A percentile compares a stretch with the other conserved stretches of the same genome.
Evolutionary conservation across 345 rosid species (phyloP).

Genomic region (Cardamine chenopodiifolia): DNA sequence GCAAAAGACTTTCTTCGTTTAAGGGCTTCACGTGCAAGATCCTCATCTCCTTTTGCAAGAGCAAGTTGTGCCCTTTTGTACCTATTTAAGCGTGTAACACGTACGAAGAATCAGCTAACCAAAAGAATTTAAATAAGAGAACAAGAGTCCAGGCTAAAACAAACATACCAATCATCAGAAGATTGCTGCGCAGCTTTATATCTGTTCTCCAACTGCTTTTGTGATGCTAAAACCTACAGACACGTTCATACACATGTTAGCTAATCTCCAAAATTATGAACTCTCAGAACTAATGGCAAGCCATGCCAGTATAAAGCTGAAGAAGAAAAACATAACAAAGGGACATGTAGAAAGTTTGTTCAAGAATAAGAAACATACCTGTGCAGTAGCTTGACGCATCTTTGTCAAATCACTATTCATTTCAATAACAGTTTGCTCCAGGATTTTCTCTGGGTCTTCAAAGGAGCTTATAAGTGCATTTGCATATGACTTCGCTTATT

Average conservation of each 20-base stretch:
- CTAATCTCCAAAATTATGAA: conserved; percentile 1
- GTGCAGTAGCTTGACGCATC: conserved; percentile 89
- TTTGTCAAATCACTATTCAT: conserved; percentile 75
- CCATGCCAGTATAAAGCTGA: neutral
- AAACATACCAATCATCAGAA: conserved; percentile 71
- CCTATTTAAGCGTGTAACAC: conserved; percentile 47
- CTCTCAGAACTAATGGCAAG: neutral
- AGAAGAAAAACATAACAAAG: conserved; percentile 17
- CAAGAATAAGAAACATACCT: conserved; percentile 42
- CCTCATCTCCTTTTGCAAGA: conserved; percentile 76
- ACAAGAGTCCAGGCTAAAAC: neutral
- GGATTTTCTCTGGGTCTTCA: conserved; percentile 80
- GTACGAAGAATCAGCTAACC: conserved; percentile 4
- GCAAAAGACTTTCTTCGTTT: conserved; percentile 68
- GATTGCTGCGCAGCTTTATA: conserved; percentile 66
- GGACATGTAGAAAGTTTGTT: neutral
- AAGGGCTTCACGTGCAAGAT: conserved; percentile 84
- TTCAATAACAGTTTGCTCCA: conserved; percentile 75
- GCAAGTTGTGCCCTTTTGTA: conserved; percentile 77
- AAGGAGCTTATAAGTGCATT: conserved; percentile 65
- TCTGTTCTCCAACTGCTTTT: conserved; percentile 73
- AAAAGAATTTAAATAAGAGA: neutral
- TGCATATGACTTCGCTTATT: conserved; percentile 63
- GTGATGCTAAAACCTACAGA: conserved; percentile 72
- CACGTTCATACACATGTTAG: conserved; percentile 27